Evolutionary conservation across 2,329 filamentous ascomycete species (phyloP).

Genomic region (Chrysoporthe deuterocubensis): DNA sequence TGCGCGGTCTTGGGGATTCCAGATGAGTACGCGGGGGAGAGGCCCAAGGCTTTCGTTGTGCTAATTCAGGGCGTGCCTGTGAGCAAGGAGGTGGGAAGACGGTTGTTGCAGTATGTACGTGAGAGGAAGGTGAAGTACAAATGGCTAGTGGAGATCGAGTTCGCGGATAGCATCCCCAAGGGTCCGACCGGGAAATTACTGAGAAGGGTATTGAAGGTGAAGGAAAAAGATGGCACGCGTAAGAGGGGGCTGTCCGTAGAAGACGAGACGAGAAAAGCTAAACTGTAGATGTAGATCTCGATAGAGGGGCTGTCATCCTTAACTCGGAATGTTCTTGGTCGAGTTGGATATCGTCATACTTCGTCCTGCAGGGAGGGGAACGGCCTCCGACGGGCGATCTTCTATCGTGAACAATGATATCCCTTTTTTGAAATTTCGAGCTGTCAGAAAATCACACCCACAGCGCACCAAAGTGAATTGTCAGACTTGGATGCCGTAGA

Average conservation of each 20-base stretch:
- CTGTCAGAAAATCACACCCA: not conserved
- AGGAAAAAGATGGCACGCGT: constrained; percentile 8
- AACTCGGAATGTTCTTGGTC: not conserved
- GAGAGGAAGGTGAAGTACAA: constrained; percentile 57
- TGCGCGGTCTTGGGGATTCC: constrained; percentile 63
- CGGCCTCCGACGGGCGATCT: not conserved
- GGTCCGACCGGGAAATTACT: constrained; percentile 62
- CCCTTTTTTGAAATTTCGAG: not conserved
- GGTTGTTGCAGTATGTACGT: constrained; percentile 51
- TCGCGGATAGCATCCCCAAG: constrained; percentile 57
- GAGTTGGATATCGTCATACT: not conserved
- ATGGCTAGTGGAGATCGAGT: constrained; percentile 51
- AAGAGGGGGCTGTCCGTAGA: constrained; percentile 7
- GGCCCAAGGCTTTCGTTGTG: constrained; percentile 65
- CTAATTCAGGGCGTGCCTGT: constrained; percentile 37
- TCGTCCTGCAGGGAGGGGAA: not conserved
- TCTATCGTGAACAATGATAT: not conserved
- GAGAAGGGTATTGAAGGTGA: constrained; percentile 47
- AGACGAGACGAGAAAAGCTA: constrained; percentile 8
- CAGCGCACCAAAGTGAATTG: too few species aligned
- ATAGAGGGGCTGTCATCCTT: not conserved
- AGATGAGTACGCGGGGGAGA: constrained; percentile 55
- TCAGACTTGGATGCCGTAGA: not conserved
- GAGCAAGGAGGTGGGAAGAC: constrained; percentile 39
- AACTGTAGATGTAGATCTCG: constrained; percentile 10